phyloP scores from a whole-genome alignment of 2,329 filamentous ascomycete genomes.

The Curvularia eragrostidis region DNA sequence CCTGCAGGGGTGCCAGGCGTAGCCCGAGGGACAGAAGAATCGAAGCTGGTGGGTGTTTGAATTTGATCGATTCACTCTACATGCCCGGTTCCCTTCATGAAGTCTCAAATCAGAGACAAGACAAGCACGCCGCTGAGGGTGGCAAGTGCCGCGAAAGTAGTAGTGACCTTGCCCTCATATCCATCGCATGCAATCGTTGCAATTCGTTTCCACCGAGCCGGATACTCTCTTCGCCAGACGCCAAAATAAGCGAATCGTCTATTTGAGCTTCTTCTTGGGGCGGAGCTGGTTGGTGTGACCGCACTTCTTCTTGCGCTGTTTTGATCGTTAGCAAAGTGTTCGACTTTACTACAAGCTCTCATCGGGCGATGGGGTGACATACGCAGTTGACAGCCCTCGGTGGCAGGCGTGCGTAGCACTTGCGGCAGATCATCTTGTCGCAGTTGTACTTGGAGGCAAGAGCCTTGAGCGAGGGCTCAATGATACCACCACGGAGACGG shows the following conservation, averaged over 20 bases:
- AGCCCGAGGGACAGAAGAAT: neutral
- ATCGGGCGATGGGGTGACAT: conserved; percentile 16
- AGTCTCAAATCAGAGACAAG: conserved; percentile 35
- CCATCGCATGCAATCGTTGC: conserved; percentile 43
- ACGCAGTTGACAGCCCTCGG: conserved; percentile 98
- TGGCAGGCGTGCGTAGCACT: conserved; percentile 97
- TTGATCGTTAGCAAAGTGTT: conserved; percentile 25
- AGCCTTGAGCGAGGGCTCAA: conserved; percentile 95
- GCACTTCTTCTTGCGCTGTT: conserved; percentile 87
- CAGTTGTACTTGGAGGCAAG: conserved; percentile 99
- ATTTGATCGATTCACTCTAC: conserved; percentile 48
- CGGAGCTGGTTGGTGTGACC: conserved; percentile 99
- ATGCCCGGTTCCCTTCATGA: conserved; percentile 37
- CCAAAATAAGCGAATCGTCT: conserved; percentile 56
- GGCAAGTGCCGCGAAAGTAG: conserved; percentile 31
- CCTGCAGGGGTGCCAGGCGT: neutral
- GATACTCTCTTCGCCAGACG: conserved; percentile 41
- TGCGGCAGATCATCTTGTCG: conserved; percentile 99
- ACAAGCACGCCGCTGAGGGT: conserved; percentile 34
- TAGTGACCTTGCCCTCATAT: conserved; percentile 36
- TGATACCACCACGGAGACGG: conserved; percentile 98
- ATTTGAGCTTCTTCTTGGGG: conserved; percentile 99
- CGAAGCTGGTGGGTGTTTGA: conserved; percentile 25
- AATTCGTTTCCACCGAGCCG: conserved; percentile 39
- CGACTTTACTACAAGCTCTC: neutral